Evolutionary conservation across 169 alveolate species (phyloP), one percentile per base, ranked within the genome.

Genomic region (Plasmodium falciparum): DNA sequence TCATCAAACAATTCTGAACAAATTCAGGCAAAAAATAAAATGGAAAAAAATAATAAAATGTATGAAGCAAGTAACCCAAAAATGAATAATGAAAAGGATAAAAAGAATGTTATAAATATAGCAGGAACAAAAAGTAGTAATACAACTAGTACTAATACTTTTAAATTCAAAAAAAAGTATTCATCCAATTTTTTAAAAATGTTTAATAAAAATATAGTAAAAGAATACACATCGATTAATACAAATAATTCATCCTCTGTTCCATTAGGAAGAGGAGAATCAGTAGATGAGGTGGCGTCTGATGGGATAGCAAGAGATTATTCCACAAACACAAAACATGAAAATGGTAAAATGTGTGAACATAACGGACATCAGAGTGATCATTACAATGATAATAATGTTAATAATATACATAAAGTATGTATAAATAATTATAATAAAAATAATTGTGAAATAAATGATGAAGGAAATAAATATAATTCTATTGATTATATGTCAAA

Each of bases 171-270:
- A 13, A 83, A 83, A 58, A 83, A 83, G 5, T 70, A 83, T 43
- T 43, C 91, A 29, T 56, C 91, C 0, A 24, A 61, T 58, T 69
- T 83, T 54, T 69, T 83, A 45, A 83, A 49, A 26, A 83, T 83
- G 47, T 83, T 83, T 52, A 59, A 70, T 6, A 83, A 67, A 47
- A 62, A 58, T 56, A 13, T 63, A 12, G 15, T 24, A 20, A 83
- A 70, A 63, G 86, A 83, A 39, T 83, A 83, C 49, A 71, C 39
- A 24, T 83, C 86, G 6, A 29, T 69, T 29, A 67, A 70, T 43
- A 85, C 29, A n/a, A 56, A 56, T 56, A 39, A 39, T 39, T 0
- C 11, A 0, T 5, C 47, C 0, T 39, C 47, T 5, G 0, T 39
- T 39, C 47, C 9, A 0, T 33, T 33, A 33, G 45, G 9, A 39